Base-by-base conservation (phyloP, 2,329 filamentous ascomycete genomes). In the Colletotrichum sp. region DNA sequence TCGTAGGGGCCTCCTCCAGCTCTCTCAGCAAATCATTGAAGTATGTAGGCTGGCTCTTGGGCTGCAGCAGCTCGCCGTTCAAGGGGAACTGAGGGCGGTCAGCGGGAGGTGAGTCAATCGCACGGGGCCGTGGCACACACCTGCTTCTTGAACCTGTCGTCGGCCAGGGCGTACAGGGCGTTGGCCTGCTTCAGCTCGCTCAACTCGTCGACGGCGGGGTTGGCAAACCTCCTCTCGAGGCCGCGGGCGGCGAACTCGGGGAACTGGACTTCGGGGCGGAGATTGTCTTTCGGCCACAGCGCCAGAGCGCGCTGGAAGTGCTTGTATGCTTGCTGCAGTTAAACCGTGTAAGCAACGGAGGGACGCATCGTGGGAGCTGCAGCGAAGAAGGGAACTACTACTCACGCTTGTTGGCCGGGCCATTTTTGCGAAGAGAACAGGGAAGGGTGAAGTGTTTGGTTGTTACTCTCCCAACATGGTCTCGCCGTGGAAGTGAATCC, bases 241-340 rank as follows among this genome's bases (percentile, higher is more conserved):
- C 88, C 86, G 71, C 85, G 84, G 26, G 82, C 81, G 64, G 94
- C 84, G 38, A 90, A 86, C 77, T 91, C 87, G 79, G 90, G 90
- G 78, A 94, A 88, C 81, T 93, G 91, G 81, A 89, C 87, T 73
- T 92, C 88, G 9, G 92, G 92, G 1, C 92, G 91, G 59, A 94
- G 87, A 73, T 86, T 85, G 80, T 94, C 92, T 79, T 90, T 89
- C 61, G 92, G 92, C 92, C 92, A 94, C 77, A 87, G 87, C 73
- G 88, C 85, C 70, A 92, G 85, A 32, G 87, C 87, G 69, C 87
- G 86, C 59, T 88, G 84, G 83, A 90, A 86, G 78, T 88, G 87
- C 78, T 84, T 85, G 76, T 85, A 85, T 48, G 84, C 85, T 79
- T 84, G 81, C 88, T 90, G 77, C 38, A 21, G 52, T 16, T 9